Evolutionary conservation across 441 rosid genomes (phyloP).

Genomic region (Populus hybrid): DNA sequence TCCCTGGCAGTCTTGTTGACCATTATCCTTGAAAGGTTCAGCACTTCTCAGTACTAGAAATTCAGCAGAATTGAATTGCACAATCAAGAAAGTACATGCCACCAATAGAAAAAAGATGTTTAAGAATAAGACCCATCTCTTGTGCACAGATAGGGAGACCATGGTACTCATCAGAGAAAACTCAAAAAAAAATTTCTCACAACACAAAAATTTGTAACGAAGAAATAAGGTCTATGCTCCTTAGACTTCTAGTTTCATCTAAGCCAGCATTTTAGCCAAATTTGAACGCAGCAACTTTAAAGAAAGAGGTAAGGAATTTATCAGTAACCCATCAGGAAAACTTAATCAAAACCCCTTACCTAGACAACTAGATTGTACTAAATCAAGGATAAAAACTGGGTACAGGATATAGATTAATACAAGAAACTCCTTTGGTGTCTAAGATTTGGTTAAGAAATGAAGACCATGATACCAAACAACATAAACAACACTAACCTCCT

Average conservation of each 20-base stretch:
- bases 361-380: too few relatives aligned
- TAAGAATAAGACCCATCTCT: constrained; percentile 29
- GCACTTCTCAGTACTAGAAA: constrained; percentile 12
- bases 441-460: too few relatives aligned
- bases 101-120: constrained; percentile 41
- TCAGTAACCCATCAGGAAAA: too few relatives aligned
- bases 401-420: too few relatives aligned
- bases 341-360: too few relatives aligned
- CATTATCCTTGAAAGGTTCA: neutral
- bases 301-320: neutral
- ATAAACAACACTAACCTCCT: too few relatives aligned
- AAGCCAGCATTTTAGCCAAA: neutral
- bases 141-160: constrained; percentile 17
- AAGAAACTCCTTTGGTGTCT: too few relatives aligned
- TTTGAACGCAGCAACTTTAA: neutral
- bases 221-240: neutral
- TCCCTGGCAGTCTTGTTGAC: constrained; percentile 28
- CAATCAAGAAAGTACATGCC: constrained; percentile 29
- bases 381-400: too few relatives aligned
- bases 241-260: neutral
- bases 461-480: too few relatives aligned
- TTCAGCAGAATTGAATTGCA: constrained; percentile 20
- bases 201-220: neutral
- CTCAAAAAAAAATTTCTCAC: neutral
- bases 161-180: constrained; percentile 31